phyloP scores from a whole-genome alignment of 306 rosid genomes.

The Vicia villosa region DNA sequence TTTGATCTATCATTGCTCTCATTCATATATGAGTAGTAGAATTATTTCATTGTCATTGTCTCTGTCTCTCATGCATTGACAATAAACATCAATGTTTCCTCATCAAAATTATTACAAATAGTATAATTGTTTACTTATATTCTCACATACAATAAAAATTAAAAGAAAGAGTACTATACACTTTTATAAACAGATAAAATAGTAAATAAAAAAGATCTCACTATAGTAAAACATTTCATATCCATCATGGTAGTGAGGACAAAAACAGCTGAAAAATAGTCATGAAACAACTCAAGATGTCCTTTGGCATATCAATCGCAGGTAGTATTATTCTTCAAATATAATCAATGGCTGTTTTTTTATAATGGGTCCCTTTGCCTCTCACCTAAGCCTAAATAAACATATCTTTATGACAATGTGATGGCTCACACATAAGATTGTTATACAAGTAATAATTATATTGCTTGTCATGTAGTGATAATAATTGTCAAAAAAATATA shows the following conservation, averaged over 20 bases:
- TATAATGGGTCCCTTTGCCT: conserved; percentile 30
- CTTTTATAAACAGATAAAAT: neutral
- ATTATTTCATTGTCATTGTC: no score
- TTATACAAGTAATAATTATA: conserved; percentile 33
- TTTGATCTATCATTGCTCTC: no score
- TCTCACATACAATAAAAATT: neutral
- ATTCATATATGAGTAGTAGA: no score
- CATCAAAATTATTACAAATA: no score
- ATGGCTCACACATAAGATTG: conserved; percentile 38
- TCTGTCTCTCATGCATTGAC: no score
- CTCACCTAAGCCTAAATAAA: conserved; percentile 18
- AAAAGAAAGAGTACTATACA: neutral
- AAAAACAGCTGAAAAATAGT: conserved; percentile 13
- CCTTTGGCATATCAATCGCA: conserved; percentile 24
- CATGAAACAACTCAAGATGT: conserved; percentile 9
- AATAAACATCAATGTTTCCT: no score
- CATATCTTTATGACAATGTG: conserved; percentile 29
- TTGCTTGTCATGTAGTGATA: conserved; percentile 31
- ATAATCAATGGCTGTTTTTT: conserved; percentile 30
- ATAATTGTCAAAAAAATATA: neutral
- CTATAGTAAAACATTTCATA: neutral
- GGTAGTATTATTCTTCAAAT: conserved; percentile 12
- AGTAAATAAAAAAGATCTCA: neutral
- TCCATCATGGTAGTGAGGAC: conserved; percentile 19
- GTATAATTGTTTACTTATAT: neutral